Evolutionary conservation across 2,329 filamentous ascomycete genomes (phyloP).

Genomic region (Plectosphaerella cucumerina): DNA sequence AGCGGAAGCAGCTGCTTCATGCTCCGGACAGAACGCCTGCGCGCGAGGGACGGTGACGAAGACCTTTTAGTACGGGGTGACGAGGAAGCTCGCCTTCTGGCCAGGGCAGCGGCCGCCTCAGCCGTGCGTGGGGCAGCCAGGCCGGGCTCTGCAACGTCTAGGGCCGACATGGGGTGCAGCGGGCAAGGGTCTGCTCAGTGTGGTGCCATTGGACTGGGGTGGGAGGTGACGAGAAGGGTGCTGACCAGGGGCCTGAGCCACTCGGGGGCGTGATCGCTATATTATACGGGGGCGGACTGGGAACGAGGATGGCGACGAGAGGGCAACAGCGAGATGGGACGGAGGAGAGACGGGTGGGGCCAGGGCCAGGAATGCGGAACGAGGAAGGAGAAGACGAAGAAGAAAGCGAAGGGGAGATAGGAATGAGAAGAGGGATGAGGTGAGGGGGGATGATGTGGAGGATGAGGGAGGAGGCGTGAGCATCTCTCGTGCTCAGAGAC

Average conservation of each 20-base stretch:
- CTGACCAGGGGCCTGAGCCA: not conserved
- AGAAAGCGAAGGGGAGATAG: not conserved
- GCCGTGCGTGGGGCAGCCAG: constrained; percentile 12
- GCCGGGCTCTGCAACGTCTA: constrained; percentile 13
- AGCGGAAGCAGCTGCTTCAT: constrained; percentile 35
- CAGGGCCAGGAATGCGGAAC: not conserved
- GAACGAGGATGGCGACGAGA: constrained; percentile 1
- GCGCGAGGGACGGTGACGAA: constrained; percentile 14
- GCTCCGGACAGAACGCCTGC: constrained; percentile 30
- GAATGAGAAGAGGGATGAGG: not conserved
- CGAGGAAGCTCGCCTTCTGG: constrained; percentile 11
- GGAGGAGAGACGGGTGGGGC: not conserved
- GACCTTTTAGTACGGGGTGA: constrained; percentile 12
- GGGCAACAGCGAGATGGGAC: not conserved
- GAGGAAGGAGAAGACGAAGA: not conserved
- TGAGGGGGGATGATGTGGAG: no score
- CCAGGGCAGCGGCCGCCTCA: constrained; percentile 7
- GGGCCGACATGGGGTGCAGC: constrained; percentile 14
- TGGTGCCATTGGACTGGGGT: constrained; percentile 13
- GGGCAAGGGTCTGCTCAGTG: constrained; percentile 8
- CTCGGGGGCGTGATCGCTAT: constrained; percentile 2
- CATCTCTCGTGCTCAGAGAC: no score
- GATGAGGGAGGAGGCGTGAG: no score
- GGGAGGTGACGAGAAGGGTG: constrained; percentile 1
- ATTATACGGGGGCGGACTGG: not conserved